Conservation (phyloP, 2,329 filamentous ascomycete species). For the Malbranchea cinnamomea region DNA sequence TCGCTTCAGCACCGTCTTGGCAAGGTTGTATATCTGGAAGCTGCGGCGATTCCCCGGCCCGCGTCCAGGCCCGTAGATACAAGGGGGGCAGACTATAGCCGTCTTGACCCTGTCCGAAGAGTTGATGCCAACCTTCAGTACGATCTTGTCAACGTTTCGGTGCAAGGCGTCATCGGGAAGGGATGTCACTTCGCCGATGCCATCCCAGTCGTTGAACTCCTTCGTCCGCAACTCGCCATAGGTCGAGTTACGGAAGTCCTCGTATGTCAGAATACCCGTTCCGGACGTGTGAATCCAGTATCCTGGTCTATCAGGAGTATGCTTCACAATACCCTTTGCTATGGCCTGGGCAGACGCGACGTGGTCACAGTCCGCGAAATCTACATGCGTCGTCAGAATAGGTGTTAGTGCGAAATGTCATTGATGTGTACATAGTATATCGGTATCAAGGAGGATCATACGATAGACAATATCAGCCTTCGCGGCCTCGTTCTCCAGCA, state of each 20-base stretch:
- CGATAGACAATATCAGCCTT: constrained; percentile 34
- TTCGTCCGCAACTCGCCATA: constrained; percentile 29
- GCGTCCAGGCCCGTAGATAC: constrained; percentile 27
- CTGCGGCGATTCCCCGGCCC: constrained; percentile 25
- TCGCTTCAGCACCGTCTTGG: constrained; percentile 21
- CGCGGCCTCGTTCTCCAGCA: constrained; percentile 29
- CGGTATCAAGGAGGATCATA: constrained; percentile 15
- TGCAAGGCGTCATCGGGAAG: constrained; percentile 28
- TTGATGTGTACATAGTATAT: no score
- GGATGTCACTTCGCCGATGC: constrained; percentile 25
- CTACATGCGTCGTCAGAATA: no score
- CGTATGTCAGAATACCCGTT: constrained; percentile 27
- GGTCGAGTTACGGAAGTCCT: constrained; percentile 25
- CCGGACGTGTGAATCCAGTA: constrained; percentile 33
- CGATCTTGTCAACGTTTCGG: constrained; percentile 27
- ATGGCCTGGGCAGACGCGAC: constrained; percentile 27
- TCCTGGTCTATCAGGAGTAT: constrained; percentile 20
- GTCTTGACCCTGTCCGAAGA: constrained; percentile 19
- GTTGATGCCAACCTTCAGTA: constrained; percentile 17
- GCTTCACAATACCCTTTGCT: constrained; percentile 23
- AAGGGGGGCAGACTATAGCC: constrained; percentile 27
- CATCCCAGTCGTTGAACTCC: constrained; percentile 33
- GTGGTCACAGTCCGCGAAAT: constrained; percentile 30
- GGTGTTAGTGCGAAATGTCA: no score
- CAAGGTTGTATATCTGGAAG: constrained; percentile 27